Percentiles rank a stretch among this genome's conserved stretches.
Evolutionary conservation across 2,329 filamentous ascomycete species (phyloP).

Genomic region (Microascus cirrosus): DNA sequence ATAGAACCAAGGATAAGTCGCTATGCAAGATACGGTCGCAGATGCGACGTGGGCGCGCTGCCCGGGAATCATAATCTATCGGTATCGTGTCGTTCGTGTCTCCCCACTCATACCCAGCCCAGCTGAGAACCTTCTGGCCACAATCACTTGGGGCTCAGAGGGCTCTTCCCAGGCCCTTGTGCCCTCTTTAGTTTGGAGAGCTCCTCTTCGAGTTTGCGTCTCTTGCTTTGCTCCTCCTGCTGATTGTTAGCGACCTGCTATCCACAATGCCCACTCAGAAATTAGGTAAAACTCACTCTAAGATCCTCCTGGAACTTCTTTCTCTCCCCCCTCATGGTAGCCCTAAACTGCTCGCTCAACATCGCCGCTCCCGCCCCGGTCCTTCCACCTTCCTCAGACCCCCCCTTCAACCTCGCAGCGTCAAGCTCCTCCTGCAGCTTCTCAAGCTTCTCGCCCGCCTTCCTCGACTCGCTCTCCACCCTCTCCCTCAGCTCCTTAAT

Average conservation of each 20-base stretch:
- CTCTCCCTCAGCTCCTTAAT: slow-evolving; percentile 20
- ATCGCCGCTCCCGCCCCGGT: slow-evolving; percentile 33
- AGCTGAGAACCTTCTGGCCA: too few relatives aligned
- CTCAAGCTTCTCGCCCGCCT: slow-evolving; percentile 21
- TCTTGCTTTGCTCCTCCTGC: slow-evolving; percentile 37
- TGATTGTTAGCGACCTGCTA: slow-evolving; percentile 14
- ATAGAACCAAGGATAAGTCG: not conserved
- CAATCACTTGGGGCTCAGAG: slow-evolving; percentile 22
- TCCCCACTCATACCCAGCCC: not conserved
- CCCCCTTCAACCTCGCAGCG: slow-evolving; percentile 33
- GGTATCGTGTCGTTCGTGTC: slow-evolving; percentile 9
- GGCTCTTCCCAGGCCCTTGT: slow-evolving; percentile 28
- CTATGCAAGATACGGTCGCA: not conserved
- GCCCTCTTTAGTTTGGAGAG: slow-evolving; percentile 29
- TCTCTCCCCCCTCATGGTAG: slow-evolving; percentile 44
- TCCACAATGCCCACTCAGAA: not conserved
- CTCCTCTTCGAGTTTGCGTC: slow-evolving; percentile 39
- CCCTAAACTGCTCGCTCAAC: slow-evolving; percentile 45
- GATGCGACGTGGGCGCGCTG: not conserved
- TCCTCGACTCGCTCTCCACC: slow-evolving; percentile 29
- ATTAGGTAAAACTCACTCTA: slow-evolving; percentile 23
- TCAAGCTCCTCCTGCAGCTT: slow-evolving; percentile 41
- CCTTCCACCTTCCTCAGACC: slow-evolving; percentile 18
- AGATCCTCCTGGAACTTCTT: slow-evolving; percentile 46
- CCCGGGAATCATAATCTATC: not conserved